Base-by-base conservation (phyloP, 1,139 yeast species). In the Debaryomyces coudertii region DNA sequence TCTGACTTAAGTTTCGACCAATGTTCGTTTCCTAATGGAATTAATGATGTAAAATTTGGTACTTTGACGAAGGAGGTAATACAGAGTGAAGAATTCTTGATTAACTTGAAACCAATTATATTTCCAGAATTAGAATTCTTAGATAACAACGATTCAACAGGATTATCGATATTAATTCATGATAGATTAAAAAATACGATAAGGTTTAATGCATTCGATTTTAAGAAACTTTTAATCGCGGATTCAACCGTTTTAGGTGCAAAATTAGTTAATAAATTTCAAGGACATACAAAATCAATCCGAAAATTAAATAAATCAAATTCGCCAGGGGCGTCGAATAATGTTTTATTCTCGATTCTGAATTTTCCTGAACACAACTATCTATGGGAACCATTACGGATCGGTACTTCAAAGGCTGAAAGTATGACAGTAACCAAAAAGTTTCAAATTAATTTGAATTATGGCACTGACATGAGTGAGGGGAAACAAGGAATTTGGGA, bases 271-370 rank as follows among this genome's bases (percentile, higher is more conserved):
- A 62, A 80, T 55, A 85, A 86, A 55, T 79, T 85, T 47, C 90
- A 95, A 5, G 98, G 98, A 0, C 97, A 90, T 57, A 78, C 83
- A 44, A 90, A 90, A 60, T 87, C 97, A 0, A 83, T 92, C 16
- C 80, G 82, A 53, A 77, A 75, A 45, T 63, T 92, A 1, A 68
- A 80, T 14, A 80, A 90, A 55, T 85, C 96, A 1, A 59, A 64
- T 30, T 61, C 73, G 0, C 54, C 61, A n/a, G 44, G 47, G 23
- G 48, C 56, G 4, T 57, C 58, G 6, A 63, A 61, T 18, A 61
- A 68, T 36, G 57, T 71, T 2, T 48, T 75, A 29, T 59, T 75
- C 9, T 73, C 79, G 2, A 61, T 71, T 18, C 74, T 71, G 65
- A 71, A 69, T 49, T 75, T 73, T 49, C 65, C 75, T 1, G 69